Conservation (phyloP, 148 eudicot species). For the Vaccinium corymbosum region DNA sequence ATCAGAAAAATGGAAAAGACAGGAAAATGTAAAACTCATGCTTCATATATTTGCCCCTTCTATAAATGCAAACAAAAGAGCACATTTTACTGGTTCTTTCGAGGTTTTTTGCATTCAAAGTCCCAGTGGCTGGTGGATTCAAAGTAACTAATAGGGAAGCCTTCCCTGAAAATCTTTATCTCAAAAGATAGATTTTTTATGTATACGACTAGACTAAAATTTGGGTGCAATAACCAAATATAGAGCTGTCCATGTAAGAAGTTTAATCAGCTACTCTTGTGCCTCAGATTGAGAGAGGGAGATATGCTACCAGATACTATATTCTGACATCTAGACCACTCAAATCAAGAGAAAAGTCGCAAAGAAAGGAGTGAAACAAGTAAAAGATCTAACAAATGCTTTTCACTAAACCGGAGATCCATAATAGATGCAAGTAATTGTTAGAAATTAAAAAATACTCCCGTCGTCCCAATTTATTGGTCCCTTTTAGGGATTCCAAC, state of each 20-base stretch:
- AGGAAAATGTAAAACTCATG: neutral
- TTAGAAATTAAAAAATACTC: neutral
- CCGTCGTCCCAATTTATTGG: too few relatives aligned
- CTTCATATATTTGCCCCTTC: neutral
- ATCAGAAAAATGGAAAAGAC: neutral
- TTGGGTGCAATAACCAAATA: conserved; percentile 3
- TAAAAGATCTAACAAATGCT: neutral
- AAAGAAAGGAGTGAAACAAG: neutral
- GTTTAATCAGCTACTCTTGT: neutral
- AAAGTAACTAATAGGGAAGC: neutral
- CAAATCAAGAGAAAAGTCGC: neutral
- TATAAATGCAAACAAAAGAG: neutral
- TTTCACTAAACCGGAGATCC: neutral
- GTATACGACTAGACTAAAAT: neutral
- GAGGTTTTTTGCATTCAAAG: neutral
- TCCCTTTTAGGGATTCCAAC: too few relatives aligned
- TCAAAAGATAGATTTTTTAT: neutral
- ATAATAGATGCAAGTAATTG: neutral
- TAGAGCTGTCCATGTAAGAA: neutral
- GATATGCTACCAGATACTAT: neutral
- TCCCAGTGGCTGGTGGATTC: neutral
- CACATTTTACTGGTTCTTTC: neutral
- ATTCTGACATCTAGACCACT: neutral
- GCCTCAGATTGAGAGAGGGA: neutral
- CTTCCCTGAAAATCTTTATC: neutral